Evolutionary conservation across 108 stramenopile species (phyloP), one percentile per base, ranked within the genome.

Genomic region (Fragilaria radians): DNA sequence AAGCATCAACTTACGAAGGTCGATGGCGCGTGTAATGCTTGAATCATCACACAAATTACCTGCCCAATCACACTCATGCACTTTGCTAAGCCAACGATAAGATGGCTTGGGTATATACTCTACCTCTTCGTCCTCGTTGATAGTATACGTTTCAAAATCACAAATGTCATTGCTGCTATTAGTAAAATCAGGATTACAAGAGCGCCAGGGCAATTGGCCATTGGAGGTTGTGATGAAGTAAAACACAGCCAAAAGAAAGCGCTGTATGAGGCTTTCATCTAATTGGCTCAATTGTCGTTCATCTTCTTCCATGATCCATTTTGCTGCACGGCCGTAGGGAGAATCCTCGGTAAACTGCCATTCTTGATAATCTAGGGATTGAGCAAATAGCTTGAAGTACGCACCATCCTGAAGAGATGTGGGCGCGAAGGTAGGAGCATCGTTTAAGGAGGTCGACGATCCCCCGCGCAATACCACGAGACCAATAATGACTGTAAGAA

Each of bases 301-400:
- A 70, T 88, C 86, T 5, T 71, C 63, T 54, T 82, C 52, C 18
- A 82, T 56, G 48, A 88, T 78, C 86, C 86, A 88, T 23, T 80
- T 69, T 25, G 72, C 72, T 2, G 72, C 72, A 28, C 27, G 28
- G 23, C 52, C 36, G 32, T 66, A 50, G 0, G 72, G 48, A 11
- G 72, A 54, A 14, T 63, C 48, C n/a, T 62, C 57, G 7, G 36
- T 42, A 14, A 42, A 42, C 7, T 42, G 7, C 36, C 36, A 42
- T 42, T 42, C 36, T 11, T 42, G 7, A 14, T 42, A 42, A 11
- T 14, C 36, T 11, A 42, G 36, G 25, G 59, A 56, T n/a, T 56
- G 60, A 4, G 48, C 62, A 57, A 63, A 70, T 28, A 59, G 26
- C 3, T 17, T 4, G 18, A 7, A 25, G 22, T 24, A 51, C 19